phyloP scores from a whole-genome alignment of 78 protist genomes.

The Emiliania huxleyi region DNA sequence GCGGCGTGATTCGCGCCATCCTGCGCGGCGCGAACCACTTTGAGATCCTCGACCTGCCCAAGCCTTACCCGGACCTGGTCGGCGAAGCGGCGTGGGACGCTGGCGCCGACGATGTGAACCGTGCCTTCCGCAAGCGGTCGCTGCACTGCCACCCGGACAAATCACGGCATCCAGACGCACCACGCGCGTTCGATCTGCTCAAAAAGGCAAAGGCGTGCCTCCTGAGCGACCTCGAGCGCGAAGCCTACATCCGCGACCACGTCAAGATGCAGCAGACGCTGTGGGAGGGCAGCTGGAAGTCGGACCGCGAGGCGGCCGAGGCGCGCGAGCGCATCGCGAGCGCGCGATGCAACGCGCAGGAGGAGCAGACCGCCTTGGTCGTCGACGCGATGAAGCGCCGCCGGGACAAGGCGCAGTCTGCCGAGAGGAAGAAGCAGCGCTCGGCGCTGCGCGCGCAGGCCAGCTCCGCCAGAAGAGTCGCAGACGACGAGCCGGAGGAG shows the following conservation, averaged over 20 bases:
- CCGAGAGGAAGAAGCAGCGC: background rate
- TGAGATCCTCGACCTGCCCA: background rate
- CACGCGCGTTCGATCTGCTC: background rate
- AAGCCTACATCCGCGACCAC: background rate
- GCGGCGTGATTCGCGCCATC: background rate
- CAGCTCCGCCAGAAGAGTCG: too few species aligned
- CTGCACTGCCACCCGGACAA: background rate
- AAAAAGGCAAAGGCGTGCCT: conserved; percentile 2
- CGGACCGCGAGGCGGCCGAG: background rate
- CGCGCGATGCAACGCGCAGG: background rate
- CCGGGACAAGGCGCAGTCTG: background rate
- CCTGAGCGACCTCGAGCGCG: background rate
- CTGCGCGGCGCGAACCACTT: background rate
- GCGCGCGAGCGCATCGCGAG: background rate
- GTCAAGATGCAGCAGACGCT: background rate
- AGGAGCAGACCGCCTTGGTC: background rate
- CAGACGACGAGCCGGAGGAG: too few species aligned
- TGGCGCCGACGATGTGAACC: background rate
- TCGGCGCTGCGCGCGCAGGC: too few species aligned
- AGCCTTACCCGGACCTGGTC: background rate
- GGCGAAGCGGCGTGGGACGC: background rate
- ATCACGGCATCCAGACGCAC: background rate
- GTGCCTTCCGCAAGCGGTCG: conserved; percentile 1
- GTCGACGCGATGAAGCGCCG: background rate
- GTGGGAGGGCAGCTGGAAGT: background rate